A percentile compares a stretch with the other conserved stretches of the same genome.
Conservation (phyloP, 2,329 filamentous ascomycete species). For the Raffaelea albimanens region DNA sequence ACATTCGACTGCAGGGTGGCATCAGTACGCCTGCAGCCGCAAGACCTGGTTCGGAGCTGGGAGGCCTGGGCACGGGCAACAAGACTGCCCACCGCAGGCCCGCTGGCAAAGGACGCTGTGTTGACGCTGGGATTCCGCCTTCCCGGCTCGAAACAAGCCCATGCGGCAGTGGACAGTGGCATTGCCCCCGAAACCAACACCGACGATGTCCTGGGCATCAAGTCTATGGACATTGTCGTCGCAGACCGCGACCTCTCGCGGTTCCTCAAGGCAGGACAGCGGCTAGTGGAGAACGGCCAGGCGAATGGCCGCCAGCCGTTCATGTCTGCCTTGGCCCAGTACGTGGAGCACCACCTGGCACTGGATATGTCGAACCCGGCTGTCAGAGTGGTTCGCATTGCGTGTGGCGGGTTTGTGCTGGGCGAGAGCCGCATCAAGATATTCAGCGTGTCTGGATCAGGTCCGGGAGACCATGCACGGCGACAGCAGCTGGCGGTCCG, state of each 20-base stretch:
- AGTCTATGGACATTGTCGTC: conserved; percentile 42
- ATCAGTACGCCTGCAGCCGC: conserved; percentile 38
- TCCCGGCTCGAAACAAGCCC: conserved; percentile 14
- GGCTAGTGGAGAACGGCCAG: conserved; percentile 8
- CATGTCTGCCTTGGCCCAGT: conserved; percentile 37
- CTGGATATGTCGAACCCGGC: conserved; percentile 46
- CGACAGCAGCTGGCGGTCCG: not conserved
- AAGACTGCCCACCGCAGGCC: conserved; percentile 23
- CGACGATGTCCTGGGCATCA: conserved; percentile 22
- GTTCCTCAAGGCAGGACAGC: conserved; percentile 33
- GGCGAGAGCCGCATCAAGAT: conserved; percentile 44
- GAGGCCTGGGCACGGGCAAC: conserved; percentile 39
- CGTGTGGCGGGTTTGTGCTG: conserved; percentile 46
- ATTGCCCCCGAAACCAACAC: not conserved
- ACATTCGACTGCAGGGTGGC: conserved; percentile 49
- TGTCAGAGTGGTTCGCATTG: conserved; percentile 42
- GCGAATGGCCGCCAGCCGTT: conserved; percentile 27
- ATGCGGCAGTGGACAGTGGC: not conserved
- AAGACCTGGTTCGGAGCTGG: conserved; percentile 38
- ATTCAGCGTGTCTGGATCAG: conserved; percentile 13
- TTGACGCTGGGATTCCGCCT: conserved; percentile 42
- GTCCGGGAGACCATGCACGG: too few relatives aligned
- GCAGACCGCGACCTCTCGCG: conserved; percentile 35
- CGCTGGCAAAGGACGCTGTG: conserved; percentile 34
- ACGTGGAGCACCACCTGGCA: conserved; percentile 42